phyloP scores from a whole-genome alignment of 2,329 filamentous ascomycete genomes.

The Rhynchosporium secalis region DNA sequence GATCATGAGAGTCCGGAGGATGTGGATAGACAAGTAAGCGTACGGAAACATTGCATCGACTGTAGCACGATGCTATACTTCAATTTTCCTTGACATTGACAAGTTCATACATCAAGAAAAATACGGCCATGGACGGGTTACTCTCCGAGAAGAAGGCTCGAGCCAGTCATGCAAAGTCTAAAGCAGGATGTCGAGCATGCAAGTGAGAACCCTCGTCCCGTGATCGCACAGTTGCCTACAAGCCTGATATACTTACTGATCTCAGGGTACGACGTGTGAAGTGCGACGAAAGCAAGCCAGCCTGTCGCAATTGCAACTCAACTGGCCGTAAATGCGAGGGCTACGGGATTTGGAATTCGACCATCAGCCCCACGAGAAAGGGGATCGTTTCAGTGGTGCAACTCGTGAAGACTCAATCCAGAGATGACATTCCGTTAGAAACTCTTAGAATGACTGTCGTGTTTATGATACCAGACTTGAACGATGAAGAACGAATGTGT shows the following conservation, averaged over 20 bases:
- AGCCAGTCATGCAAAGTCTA: slow-evolving; percentile 50
- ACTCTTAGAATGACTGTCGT: not conserved
- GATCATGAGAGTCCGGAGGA: too few species aligned
- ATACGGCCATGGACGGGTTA: not conserved
- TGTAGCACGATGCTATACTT: not conserved
- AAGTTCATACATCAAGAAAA: not conserved
- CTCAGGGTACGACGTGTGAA: slow-evolving; percentile 25
- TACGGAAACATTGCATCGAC: not conserved
- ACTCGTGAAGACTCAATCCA: not conserved
- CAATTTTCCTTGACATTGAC: too few species aligned
- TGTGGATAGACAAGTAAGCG: too few species aligned
- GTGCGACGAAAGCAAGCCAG: slow-evolving; percentile 30
- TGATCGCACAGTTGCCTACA: not conserved
- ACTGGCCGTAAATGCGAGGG: slow-evolving; percentile 33
- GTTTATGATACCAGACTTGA: not conserved
- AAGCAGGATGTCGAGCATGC: slow-evolving; percentile 65
- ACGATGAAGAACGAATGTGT: slow-evolving; percentile 41
- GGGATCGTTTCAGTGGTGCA: not conserved
- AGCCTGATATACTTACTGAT: not conserved
- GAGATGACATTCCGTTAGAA: not conserved
- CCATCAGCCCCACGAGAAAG: not conserved
- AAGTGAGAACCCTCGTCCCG: slow-evolving; percentile 46
- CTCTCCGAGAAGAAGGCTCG: slow-evolving; percentile 9
- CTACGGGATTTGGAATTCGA: slow-evolving; percentile 16
- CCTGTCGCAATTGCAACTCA: slow-evolving; percentile 27